Conservation (phyloP, 225 moss, liverwort and hornwort species). For the Polytrichum formosum region DNA sequence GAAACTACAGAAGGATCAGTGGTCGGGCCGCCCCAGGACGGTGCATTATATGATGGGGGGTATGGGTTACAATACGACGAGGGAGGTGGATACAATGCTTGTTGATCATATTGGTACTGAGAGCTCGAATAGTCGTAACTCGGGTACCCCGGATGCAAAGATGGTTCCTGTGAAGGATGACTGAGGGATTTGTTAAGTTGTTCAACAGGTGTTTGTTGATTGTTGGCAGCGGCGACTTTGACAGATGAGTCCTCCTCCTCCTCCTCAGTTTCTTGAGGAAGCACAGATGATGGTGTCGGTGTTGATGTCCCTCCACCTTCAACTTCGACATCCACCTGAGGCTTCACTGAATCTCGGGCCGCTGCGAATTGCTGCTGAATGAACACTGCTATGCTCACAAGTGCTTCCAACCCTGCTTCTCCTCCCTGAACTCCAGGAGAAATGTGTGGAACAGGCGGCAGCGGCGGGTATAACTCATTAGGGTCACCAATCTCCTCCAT, state of each 20-base stretch:
- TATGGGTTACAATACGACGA: not conserved
- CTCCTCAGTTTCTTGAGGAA: not conserved
- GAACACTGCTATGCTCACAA: constrained; percentile 1
- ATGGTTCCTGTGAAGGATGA: not conserved
- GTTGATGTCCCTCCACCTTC: not conserved
- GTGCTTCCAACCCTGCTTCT: not conserved
- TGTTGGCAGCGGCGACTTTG: not conserved
- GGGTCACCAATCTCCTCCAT: not conserved
- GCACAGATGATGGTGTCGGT: not conserved
- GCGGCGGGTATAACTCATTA: not conserved
- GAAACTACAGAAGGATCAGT: not conserved
- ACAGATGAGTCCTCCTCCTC: not conserved
- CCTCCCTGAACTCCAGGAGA: not conserved
- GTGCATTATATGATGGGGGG: not conserved
- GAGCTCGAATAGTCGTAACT: not conserved
- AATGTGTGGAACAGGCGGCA: not conserved
- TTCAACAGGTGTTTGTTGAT: not conserved
- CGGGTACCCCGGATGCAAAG: not conserved
- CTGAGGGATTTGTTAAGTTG: not conserved
- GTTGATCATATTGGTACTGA: not conserved
- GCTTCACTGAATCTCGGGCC: not conserved
- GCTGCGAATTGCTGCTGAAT: constrained; percentile 12
- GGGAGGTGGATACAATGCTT: not conserved
- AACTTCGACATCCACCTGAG: not conserved
- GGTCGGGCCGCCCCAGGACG: not conserved